Evolutionary conservation across 2,329 filamentous ascomycete species (phyloP), one percentile per base, ranked within the genome.

Genomic region (Trichoderma sp.): DNA sequence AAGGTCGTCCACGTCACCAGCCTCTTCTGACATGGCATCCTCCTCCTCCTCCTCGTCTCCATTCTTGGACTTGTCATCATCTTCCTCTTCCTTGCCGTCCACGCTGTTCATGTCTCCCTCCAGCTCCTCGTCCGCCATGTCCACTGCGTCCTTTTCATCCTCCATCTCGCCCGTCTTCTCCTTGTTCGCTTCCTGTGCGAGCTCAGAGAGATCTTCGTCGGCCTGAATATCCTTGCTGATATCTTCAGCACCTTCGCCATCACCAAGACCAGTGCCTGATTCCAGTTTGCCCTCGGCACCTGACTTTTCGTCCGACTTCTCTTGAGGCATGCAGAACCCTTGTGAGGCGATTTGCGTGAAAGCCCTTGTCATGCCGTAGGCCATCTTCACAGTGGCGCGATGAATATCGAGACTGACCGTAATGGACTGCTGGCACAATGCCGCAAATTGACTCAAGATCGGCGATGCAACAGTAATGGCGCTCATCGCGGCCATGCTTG

Each of bases 161-260:
- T 93, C 89, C 63, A 93, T 89, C 17, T 91, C 89, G 1, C 81
- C 83, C 12, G 80, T 78, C 44, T 85, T 81, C 68, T 90, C 85
- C 67, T 88, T 84, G 67, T 91, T 89, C 48, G 88, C 85, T 72
- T 97, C 90, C 74, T 97, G 92, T 0, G 95, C 94, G 51, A 99
- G 82, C 70, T 99, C 95, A 0, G 91, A 88, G 5, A 99, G 80
- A 74, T 99, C 93, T 75, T 99, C 95, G 67, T 99, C 94, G 17
- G 94, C 90, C 68, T 91, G 88, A 54, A 99, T 90, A 72, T 99
- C 95, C 75, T 99, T 98, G 78, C 93, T 98, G 69, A 99, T 98
- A 76, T 99, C 94, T 74, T 99, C 93, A 5, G 90, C 93, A 19
- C 94, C 96, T 76, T 97, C 91, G 12, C 95, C 96, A 52, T 97